Conservation (phyloP, 176 grass and related monocot species). For the Juncus inflexus region DNA sequence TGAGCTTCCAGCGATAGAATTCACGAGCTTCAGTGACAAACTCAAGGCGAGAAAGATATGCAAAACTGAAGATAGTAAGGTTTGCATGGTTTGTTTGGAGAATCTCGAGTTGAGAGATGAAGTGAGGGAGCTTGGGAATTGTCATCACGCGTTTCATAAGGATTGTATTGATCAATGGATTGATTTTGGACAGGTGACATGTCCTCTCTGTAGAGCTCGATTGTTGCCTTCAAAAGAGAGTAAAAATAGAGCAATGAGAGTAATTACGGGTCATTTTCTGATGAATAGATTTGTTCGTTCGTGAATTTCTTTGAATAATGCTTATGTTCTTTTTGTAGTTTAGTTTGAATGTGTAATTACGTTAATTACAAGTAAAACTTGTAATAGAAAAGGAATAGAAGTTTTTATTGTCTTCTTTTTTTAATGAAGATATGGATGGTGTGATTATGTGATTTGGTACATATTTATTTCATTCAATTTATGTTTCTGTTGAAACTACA, state of each 20-base stretch:
- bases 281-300: conserved; percentile 7
- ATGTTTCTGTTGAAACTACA: too few relatives aligned
- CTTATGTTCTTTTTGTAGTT: not conserved
- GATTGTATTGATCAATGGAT: conserved; percentile 82
- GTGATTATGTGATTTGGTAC: too few relatives aligned
- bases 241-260: conserved; percentile 8
- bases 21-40: conserved; percentile 22
- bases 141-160: conserved; percentile 59
- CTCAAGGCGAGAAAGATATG: not conserved
- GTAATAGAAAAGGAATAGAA: too few relatives aligned
- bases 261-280: conserved; percentile 12
- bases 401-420: too few relatives aligned
- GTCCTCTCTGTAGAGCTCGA: conserved; percentile 59
- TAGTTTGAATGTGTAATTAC: too few relatives aligned
- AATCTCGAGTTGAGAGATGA: conserved; percentile 43
- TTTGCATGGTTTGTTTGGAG: conserved; percentile 74
- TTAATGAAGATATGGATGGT: too few relatives aligned
- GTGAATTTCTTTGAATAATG: not conserved
- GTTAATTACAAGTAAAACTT: too few relatives aligned
- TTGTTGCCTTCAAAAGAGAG: conserved; percentile 35
- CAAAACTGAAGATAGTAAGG: not conserved
- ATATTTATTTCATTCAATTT: too few relatives aligned
- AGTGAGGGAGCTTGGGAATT: conserved; percentile 68
- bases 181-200: conserved; percentile 51
- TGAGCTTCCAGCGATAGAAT: conserved; percentile 41